A percentile compares a stretch with the other conserved stretches of the same genome.
phyloP scores from a whole-genome alignment of 441 rosid genomes.

The Brassica hybrid region DNA sequence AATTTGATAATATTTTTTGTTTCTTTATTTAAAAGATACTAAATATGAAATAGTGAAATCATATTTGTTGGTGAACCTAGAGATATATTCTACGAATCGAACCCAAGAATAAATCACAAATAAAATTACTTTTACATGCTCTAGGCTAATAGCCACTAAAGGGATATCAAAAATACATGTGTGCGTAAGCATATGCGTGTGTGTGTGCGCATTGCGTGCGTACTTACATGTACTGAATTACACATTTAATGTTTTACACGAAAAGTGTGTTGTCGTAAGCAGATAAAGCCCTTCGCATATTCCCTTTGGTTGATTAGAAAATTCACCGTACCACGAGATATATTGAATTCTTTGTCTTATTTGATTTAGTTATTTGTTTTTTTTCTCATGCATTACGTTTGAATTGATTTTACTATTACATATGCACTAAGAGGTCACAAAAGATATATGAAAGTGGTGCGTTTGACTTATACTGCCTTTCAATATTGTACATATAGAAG shows the following conservation, averaged over 20 bases:
- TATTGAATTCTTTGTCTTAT: background rate
- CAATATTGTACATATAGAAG: slow-evolving; percentile 17
- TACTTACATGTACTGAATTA: slow-evolving; percentile 14
- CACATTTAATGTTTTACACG: slow-evolving; percentile 11
- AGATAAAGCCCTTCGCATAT: slow-evolving; percentile 27
- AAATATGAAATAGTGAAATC: no score
- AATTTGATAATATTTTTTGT: no score
- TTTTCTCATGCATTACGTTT: background rate
- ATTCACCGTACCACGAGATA: slow-evolving; percentile 15
- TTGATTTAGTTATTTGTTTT: background rate
- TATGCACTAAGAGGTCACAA: slow-evolving; percentile 36
- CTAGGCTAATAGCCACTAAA: slow-evolving; percentile 4
- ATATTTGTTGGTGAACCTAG: no score
- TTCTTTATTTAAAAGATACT: no score
- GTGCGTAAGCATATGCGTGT: background rate
- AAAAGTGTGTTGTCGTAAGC: slow-evolving; percentile 36
- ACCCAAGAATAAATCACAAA: background rate
- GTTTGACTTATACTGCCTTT: slow-evolving; percentile 38
- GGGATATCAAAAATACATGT: slow-evolving; percentile 7
- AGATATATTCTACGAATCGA: no score
- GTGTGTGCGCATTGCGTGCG: slow-evolving; percentile 12
- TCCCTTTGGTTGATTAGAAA: slow-evolving; percentile 24
- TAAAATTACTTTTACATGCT: slow-evolving; percentile 15
- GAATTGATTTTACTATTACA: slow-evolving; percentile 13
- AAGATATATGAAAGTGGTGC: slow-evolving; percentile 23